Conservation (phyloP, 2,329 filamentous ascomycete genomes). For the Beauveria sp. region DNA sequence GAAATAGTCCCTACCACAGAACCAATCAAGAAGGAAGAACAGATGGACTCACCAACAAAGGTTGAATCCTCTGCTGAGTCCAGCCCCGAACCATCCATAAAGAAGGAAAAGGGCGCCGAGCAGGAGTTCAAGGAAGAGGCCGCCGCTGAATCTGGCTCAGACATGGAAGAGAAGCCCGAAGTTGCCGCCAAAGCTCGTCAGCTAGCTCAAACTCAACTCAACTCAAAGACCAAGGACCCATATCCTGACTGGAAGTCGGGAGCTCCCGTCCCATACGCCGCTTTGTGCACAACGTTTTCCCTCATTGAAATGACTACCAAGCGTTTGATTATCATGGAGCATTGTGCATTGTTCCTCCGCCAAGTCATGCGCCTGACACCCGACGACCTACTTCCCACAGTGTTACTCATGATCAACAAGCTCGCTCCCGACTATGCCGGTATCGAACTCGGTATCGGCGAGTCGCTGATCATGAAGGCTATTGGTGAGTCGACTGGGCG, state of each 20-base stretch:
- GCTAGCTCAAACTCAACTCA: slow-evolving; percentile 71
- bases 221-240: slow-evolving; percentile 62
- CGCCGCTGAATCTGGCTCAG: slow-evolving; percentile 26
- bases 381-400: slow-evolving; percentile 75
- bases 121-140: slow-evolving; percentile 16
- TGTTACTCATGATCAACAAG: slow-evolving; percentile 96
- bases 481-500: slow-evolving; percentile 92
- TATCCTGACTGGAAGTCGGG: slow-evolving; percentile 93
- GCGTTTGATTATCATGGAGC: slow-evolving; percentile 75
- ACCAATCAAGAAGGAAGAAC: slow-evolving; percentile 21
- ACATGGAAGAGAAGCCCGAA: slow-evolving; percentile 57
- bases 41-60: slow-evolving; percentile 13
- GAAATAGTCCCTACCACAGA: slow-evolving; percentile 27
- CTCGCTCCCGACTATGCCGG: slow-evolving; percentile 93
- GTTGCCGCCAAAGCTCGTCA: slow-evolving; percentile 67
- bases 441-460: slow-evolving; percentile 95
- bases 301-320: slow-evolving; percentile 93
- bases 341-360: slow-evolving; percentile 83
- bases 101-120: slow-evolving; percentile 17
- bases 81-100: slow-evolving; percentile 5
- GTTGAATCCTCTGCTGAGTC: slow-evolving; percentile 13
- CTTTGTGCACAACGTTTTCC: slow-evolving; percentile 89
- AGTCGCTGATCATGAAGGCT: slow-evolving; percentile 97
- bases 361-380: slow-evolving; percentile 93
- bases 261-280: slow-evolving; percentile 85